Evolutionary conservation across 768 basidiomycete genomes (phyloP).

Genomic region (Lentinus tigrinus): DNA sequence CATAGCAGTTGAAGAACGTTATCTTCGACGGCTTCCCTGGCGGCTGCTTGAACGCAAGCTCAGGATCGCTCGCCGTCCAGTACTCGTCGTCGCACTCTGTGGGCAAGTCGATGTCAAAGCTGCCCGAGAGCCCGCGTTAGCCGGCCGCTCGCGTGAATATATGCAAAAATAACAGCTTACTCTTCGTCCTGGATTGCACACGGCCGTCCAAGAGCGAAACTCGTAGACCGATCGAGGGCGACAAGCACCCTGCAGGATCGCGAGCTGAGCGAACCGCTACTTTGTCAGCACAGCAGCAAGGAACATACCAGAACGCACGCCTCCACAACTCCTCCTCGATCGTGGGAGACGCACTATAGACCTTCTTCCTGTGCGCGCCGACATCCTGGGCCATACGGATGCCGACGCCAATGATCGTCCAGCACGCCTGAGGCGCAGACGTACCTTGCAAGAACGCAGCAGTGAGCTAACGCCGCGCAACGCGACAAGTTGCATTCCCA

Average conservation of each 20-base stretch:
- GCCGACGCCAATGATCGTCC: slow-evolving; percentile 62
- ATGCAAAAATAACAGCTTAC: no score
- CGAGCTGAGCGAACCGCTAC: not conserved
- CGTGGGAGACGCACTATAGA: slow-evolving; percentile 38
- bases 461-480: slow-evolving; percentile 32
- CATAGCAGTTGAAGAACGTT: slow-evolving; percentile 59
- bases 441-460: slow-evolving; percentile 41
- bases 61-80: slow-evolving; percentile 62
- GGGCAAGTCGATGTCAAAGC: slow-evolving; percentile 74
- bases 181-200: slow-evolving; percentile 76
- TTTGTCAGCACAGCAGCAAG: no score
- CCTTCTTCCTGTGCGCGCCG: slow-evolving; percentile 61
- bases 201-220: slow-evolving; percentile 62
- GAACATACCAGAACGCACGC: slow-evolving; percentile 60
- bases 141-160: no score
- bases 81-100: slow-evolving; percentile 82
- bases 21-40: slow-evolving; percentile 53
- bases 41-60: slow-evolving; percentile 65
- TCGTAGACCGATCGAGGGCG: slow-evolving; percentile 44
- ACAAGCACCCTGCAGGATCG: slow-evolving; percentile 44
- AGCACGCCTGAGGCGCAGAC: slow-evolving; percentile 50
- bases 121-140: slow-evolving; percentile 23
- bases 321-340: slow-evolving; percentile 76
- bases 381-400: slow-evolving; percentile 74
- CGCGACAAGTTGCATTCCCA: no score